These are phyloP conservation scores for Phytopythium boreale DNA, from an alignment of 352 stramenopile species.

Conservation along the genomic window DNA sequence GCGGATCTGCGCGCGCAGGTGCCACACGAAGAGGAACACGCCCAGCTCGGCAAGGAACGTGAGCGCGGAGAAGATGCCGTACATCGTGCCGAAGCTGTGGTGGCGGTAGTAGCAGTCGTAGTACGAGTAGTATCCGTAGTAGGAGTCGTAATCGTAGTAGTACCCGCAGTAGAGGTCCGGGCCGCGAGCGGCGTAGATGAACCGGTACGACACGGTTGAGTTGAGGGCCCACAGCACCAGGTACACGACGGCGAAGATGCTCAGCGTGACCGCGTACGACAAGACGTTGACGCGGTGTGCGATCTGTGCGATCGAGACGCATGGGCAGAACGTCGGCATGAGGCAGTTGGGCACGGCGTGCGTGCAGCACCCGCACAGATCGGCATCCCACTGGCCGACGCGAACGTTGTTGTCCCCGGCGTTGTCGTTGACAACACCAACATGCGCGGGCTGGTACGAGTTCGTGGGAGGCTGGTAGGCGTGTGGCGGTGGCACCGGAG, in stretches of 20 bases:
- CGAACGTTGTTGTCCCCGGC: no score
- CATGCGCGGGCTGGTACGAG: no score
- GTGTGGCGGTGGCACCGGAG: not conserved
- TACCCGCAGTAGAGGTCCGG: not conserved
- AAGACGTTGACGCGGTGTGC: slow-evolving; percentile 39
- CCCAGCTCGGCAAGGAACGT: not conserved
- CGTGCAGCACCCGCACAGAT: no score
- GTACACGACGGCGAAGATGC: slow-evolving; percentile 23
- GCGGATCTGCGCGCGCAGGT: slow-evolving; percentile 34
- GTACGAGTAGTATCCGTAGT: not conserved
- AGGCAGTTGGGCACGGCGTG: no score
- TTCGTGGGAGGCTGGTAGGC: no score
- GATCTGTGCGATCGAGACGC: slow-evolving; percentile 57
- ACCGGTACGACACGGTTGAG: not conserved
- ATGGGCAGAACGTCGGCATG: no score
- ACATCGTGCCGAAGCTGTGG: not conserved
- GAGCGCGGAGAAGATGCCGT: slow-evolving; percentile 1
- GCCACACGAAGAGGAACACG: slow-evolving; percentile 18
- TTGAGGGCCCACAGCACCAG: not conserved
- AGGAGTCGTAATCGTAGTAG: not conserved
- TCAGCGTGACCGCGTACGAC: slow-evolving; percentile 33
- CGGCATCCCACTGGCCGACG: no score
- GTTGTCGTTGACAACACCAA: not conserved
- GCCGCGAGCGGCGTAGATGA: not conserved
- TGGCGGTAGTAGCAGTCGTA: not conserved